Evolutionary conservation across 345 rosid species (phyloP), one percentile per base, ranked within the genome.

Genomic region (Syzygium grande): DNA sequence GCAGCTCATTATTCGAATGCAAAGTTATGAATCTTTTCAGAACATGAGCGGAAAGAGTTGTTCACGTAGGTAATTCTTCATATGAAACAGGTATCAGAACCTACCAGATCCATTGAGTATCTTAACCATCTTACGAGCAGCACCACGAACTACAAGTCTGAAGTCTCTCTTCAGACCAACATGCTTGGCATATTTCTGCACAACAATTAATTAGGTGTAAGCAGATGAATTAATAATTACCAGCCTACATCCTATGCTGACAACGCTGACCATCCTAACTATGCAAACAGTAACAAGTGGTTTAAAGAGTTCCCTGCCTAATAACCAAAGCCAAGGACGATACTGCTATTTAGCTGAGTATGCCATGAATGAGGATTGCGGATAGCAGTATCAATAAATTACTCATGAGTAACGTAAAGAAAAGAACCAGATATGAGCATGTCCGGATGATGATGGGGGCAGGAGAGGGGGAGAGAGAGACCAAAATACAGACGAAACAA

Each of bases 81-180:
- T 29, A 88, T 80, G 61, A 16, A 87, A 38, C 80, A 89, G 88
- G 87, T 79, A 84, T 84, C 41, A 85, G 84, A 85, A 88, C 94
- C 88, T 77, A 96, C 98, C 88, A 58, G 99, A 96, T 65, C 99
- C 99, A 61, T 91, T 92, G 87, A 96, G 95, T 90, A 96, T 96
- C 85, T 91, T 88, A 86, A 95, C 91, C 99, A 97, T 96, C 94
- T 97, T 97, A 85, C 96, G 96, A 91, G 99, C 99, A 38, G 96
- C 98, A 90, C 99, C 99, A 43, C 99, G 94, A 34, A 96, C 99
- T 58, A 97, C 99, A 89, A 97, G 95, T 85, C 98, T 98, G 89
- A 97, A 96, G 92, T 95, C 98, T 88, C 99, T 96, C 93, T 96
- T 98, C 88, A 96, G 73, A 52, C 99, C 99, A 89, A 98, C 99